Percentiles rank a stretch among this genome's conserved stretches.
Conservation (phyloP, 139 green algal genomes). For the Zygnema circumcarinatum region DNA sequence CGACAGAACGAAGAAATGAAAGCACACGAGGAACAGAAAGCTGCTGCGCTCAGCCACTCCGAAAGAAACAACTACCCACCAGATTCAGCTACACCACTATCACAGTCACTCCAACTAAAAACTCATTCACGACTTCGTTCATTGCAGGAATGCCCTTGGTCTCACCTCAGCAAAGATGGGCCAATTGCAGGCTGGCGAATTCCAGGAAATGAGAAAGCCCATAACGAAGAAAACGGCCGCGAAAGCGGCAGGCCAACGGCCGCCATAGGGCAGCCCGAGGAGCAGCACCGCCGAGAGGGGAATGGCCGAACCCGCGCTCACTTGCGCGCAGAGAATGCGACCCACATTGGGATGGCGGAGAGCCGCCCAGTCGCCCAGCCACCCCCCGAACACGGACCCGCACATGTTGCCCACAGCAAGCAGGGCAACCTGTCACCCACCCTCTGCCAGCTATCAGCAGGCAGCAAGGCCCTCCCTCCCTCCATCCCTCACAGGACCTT, state of each 20-base stretch:
- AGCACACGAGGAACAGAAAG: not conserved
- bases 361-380: slow-evolving; percentile 10
- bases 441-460: not conserved
- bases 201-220: slow-evolving; percentile 47
- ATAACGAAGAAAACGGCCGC: slow-evolving; percentile 56
- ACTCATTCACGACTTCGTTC: too few relatives aligned
- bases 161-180: slow-evolving; percentile 54
- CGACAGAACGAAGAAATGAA: not conserved
- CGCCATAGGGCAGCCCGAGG: not conserved
- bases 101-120: too few relatives aligned
- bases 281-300: slow-evolving; percentile 32
- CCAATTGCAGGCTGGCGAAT: slow-evolving; percentile 44
- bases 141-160: too few relatives aligned
- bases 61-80: too few relatives aligned
- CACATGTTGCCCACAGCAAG: slow-evolving; percentile 12
- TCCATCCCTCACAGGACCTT: too few relatives aligned
- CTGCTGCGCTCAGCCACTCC: not conserved
- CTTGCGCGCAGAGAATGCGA: slow-evolving; percentile 40
- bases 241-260: not conserved
- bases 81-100: too few relatives aligned
- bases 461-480: too few relatives aligned
- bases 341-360: not conserved
- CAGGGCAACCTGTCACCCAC: slow-evolving; percentile 34
- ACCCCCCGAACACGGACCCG: slow-evolving; percentile 18
- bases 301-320: slow-evolving; percentile 31